These are phyloP conservation scores for Linnemannia zychae DNA, from an alignment of 192 early-diverging fungal species.

Conservation along the genomic window DNA sequence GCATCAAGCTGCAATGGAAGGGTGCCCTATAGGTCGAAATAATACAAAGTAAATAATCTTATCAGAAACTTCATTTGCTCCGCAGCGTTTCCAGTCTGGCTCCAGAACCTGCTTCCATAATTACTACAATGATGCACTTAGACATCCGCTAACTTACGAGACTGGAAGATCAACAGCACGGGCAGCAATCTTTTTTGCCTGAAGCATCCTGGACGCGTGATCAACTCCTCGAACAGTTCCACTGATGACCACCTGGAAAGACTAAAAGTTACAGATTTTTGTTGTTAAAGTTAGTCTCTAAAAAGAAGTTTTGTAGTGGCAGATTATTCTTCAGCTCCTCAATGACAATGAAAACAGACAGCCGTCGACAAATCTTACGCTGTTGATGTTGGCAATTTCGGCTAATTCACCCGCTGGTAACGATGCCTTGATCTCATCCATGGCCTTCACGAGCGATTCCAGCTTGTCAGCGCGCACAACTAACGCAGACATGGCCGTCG, in stretches of 20 bases:
- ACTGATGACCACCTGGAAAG: constrained; percentile 90
- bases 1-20: constrained; percentile 96
- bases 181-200: constrained; percentile 85
- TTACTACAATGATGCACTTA: too few species aligned
- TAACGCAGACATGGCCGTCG: constrained; percentile 91
- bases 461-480: constrained; percentile 82
- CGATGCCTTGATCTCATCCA: constrained; percentile 71
- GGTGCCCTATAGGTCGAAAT: constrained; percentile 73
- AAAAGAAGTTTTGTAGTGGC: too few species aligned
- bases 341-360: background rate
- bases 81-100: background rate
- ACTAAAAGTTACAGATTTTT: constrained; percentile 38
- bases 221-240: constrained; percentile 91
- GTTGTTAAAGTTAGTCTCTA: background rate
- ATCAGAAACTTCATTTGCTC: background rate
- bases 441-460: constrained; percentile 75
- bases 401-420: constrained; percentile 82
- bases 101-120: background rate
- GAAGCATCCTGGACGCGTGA: constrained; percentile 83
- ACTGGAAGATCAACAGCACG: constrained; percentile 92
- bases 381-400: constrained; percentile 73
- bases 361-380: constrained; percentile 14
- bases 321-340: background rate
- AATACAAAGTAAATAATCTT: background rate
- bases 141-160: constrained; percentile 64